A percentile compares a stretch with the other conserved stretches of the same genome.
phyloP scores from a whole-genome alignment of 2,329 filamentous ascomycete genomes.

The Cryphonectria carpinicola region DNA sequence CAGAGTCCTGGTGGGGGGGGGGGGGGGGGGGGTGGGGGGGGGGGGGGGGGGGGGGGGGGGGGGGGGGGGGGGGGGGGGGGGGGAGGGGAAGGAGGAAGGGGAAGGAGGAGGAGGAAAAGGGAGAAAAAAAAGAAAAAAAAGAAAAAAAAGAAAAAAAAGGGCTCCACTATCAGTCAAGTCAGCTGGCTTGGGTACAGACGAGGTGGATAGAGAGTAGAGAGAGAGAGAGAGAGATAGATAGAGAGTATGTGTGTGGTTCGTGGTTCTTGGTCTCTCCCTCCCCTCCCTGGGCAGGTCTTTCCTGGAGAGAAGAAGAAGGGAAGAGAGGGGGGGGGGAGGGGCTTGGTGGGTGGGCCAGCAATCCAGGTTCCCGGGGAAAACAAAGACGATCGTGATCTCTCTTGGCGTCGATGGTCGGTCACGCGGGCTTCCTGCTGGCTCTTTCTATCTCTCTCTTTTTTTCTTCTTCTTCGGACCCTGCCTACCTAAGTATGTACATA shows the following conservation, averaged over 20 bases:
- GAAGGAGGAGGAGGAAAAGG: not conserved
- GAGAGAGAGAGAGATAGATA: not conserved
- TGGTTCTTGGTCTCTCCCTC: not conserved
- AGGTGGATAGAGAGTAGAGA: not conserved
- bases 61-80: too few relatives aligned
- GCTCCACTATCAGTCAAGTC: not conserved
- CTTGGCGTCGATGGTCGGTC: not conserved
- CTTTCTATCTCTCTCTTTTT: not conserved
- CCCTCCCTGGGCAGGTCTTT: too few relatives aligned
- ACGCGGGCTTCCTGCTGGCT: not conserved
- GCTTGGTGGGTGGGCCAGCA: not conserved
- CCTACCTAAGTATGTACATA: too few relatives aligned
- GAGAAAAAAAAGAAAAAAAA: not conserved
- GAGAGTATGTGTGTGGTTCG: not conserved
- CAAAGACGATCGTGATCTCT: constrained; percentile 1
- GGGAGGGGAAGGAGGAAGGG: not conserved
- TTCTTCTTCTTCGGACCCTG: too few relatives aligned
- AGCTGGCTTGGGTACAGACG: not conserved
- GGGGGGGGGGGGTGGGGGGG: too few relatives aligned
- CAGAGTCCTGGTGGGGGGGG: not conserved
- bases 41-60: too few relatives aligned
- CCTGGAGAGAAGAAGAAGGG: not conserved
- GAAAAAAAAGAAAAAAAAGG: too few relatives aligned
- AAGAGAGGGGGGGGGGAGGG: too few relatives aligned
- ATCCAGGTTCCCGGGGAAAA: constrained; percentile 1